Evolutionary conservation across 176 grass and related monocot genomes (phyloP).

Genomic region (Ensete ventricosum): DNA sequence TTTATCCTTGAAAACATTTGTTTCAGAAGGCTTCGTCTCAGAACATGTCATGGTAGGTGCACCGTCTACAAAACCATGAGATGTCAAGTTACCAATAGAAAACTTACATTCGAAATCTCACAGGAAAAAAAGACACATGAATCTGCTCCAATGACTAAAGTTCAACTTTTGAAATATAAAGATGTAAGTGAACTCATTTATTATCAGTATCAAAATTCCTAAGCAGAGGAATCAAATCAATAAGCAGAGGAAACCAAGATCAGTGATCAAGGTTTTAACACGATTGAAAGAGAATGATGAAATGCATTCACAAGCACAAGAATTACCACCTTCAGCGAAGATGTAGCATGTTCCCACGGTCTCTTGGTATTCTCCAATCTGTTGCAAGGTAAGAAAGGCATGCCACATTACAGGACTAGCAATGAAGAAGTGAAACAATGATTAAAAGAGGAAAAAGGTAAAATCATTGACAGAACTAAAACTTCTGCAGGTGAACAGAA

Average conservation of each 20-base stretch:
- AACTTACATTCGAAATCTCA: no score
- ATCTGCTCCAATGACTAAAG: neutral
- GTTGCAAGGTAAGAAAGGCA: constrained; percentile 25
- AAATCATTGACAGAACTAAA: neutral
- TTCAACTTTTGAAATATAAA: neutral
- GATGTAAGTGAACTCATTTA: neutral
- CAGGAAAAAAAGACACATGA: neutral
- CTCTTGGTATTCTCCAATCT: constrained; percentile 84
- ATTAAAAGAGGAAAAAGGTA: neutral
- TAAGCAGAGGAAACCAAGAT: neutral
- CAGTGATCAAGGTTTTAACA: neutral
- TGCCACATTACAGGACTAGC: neutral
- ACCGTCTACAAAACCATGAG: constrained; percentile 19
- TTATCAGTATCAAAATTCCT: neutral
- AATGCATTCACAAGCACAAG: neutral
- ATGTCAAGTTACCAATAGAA: neutral
- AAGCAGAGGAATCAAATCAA: neutral
- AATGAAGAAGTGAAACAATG: neutral
- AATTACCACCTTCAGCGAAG: constrained; percentile 59
- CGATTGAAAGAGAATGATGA: neutral
- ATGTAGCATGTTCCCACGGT: constrained; percentile 73
- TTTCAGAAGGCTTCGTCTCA: neutral
- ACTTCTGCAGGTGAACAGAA: neutral
- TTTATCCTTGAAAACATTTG: constrained; percentile 11
- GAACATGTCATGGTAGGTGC: neutral